These are phyloP conservation scores for Saccharomyces paradoxus DNA, from an alignment of 805 yeast genomes.

Conservation along the genomic window DNA sequence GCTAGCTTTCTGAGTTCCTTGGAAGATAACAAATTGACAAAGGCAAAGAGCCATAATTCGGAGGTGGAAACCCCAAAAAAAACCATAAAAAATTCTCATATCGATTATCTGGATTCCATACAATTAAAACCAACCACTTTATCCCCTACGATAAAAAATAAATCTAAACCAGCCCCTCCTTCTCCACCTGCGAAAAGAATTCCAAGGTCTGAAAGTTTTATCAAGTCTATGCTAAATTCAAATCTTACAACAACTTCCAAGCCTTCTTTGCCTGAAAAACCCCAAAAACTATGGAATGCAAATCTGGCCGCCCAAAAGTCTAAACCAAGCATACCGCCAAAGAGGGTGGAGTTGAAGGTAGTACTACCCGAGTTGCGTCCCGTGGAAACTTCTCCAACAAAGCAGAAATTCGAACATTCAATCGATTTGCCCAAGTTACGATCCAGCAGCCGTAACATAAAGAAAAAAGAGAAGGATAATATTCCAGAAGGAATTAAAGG, in stretches of 20 bases:
- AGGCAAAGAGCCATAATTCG: background rate
- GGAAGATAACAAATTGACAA: constrained; percentile 15
- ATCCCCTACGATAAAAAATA: background rate
- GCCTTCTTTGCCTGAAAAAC: background rate
- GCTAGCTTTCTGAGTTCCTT: constrained; percentile 14
- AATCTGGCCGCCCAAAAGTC: constrained; percentile 6
- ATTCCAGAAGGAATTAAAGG: background rate
- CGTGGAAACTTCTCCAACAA: constrained; percentile 1
- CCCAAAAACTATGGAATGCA: constrained; percentile 1
- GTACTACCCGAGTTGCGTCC: constrained; percentile 13
- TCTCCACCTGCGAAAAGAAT: background rate
- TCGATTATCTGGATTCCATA: constrained; percentile 19
- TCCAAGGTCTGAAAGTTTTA: constrained; percentile 15
- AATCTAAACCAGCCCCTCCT: background rate
- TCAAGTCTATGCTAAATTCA: constrained; percentile 14
- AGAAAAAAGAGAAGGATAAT: background rate
- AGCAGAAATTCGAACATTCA: background rate
- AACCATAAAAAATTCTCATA: background rate
- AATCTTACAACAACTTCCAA: constrained; percentile 8
- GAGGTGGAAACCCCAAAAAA: background rate
- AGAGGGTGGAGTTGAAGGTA: constrained; percentile 8
- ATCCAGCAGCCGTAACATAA: background rate
- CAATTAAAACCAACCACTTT: constrained; percentile 8
- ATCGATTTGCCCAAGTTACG: background rate
- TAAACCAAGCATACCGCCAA: constrained; percentile 12